Conservation (phyloP, 2,329 filamentous ascomycete species). For the Microsporum ferrugineum region DNA sequence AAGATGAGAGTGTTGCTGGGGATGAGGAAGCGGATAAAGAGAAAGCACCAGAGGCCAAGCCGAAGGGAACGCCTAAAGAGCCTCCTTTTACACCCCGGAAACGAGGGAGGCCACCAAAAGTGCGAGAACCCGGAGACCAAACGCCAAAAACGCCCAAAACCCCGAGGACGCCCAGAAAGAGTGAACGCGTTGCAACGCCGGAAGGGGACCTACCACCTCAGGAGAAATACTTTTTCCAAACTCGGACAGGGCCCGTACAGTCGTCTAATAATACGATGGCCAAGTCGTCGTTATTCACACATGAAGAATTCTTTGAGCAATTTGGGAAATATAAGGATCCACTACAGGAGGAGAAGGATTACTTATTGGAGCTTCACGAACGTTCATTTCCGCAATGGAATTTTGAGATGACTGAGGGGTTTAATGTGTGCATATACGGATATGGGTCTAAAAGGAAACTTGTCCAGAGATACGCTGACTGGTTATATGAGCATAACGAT, state of each 20-base stretch:
- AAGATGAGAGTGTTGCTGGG: conserved; percentile 21
- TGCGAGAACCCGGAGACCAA: not conserved
- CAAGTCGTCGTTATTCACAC: conserved; percentile 63
- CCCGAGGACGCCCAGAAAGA: conserved; percentile 27
- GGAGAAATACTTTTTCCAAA: conserved; percentile 89
- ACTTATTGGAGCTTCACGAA: conserved; percentile 62
- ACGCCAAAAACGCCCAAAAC: not conserved
- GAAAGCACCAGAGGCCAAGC: conserved; percentile 13
- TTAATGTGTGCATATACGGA: conserved; percentile 83
- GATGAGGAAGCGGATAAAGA: conserved; percentile 30
- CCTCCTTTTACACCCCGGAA: conserved; percentile 17
- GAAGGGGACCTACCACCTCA: conserved; percentile 73
- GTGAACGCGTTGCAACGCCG: conserved; percentile 61
- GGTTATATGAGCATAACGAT: conserved; percentile 44
- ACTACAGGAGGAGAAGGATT: conserved; percentile 58
- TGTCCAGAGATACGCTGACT: conserved; percentile 61
- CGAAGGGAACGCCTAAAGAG: conserved; percentile 15
- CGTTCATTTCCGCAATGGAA: conserved; percentile 83
- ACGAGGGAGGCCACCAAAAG: conserved; percentile 21
- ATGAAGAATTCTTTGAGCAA: conserved; percentile 79
- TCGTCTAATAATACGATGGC: conserved; percentile 79
- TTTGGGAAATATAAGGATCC: conserved; percentile 54
- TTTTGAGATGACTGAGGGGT: conserved; percentile 77
- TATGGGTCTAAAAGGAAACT: conserved; percentile 79
- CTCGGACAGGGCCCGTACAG: conserved; percentile 65